phyloP scores from a whole-genome alignment of 352 stramenopile genomes.

The Globisporangium spinosum region DNA sequence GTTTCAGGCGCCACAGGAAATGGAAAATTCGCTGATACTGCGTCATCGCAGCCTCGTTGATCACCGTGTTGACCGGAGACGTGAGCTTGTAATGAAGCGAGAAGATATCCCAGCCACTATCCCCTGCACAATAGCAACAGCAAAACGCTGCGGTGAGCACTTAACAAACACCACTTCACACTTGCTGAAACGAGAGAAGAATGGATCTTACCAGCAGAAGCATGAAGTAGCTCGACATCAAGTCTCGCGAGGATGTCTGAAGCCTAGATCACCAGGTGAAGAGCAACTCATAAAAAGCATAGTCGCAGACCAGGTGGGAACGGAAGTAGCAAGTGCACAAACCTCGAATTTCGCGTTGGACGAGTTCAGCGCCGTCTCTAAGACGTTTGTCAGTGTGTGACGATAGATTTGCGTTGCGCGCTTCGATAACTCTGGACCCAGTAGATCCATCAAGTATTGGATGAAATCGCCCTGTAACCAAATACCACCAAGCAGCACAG shows the following conservation, averaged over 20 bases:
- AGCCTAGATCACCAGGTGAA: constrained; percentile 33
- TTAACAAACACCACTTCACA: background rate
- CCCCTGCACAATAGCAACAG: constrained; percentile 30
- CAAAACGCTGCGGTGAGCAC: background rate
- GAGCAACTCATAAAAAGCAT: background rate
- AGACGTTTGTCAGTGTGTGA: constrained; percentile 92
- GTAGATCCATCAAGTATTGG: constrained; percentile 93
- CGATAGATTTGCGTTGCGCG: constrained; percentile 90
- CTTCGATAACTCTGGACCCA: constrained; percentile 90
- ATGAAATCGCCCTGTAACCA: constrained; percentile 93
- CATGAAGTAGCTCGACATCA: constrained; percentile 88
- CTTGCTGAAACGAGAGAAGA: background rate
- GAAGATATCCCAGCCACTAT: constrained; percentile 95
- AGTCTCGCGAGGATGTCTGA: constrained; percentile 91
- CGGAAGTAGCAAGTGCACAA: constrained; percentile 9
- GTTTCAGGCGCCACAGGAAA: constrained; percentile 89
- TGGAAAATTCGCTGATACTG: constrained; percentile 90
- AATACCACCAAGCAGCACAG: background rate
- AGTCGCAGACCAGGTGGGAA: background rate
- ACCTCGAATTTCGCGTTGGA: constrained; percentile 96
- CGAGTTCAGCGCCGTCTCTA: constrained; percentile 92
- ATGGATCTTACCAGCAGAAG: constrained; percentile 43
- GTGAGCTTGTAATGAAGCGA: constrained; percentile 88
- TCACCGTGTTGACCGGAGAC: constrained; percentile 85
- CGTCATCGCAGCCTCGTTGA: constrained; percentile 80